Conservation (phyloP, 2,329 filamentous ascomycete genomes). For the Orbilia quercus region DNA sequence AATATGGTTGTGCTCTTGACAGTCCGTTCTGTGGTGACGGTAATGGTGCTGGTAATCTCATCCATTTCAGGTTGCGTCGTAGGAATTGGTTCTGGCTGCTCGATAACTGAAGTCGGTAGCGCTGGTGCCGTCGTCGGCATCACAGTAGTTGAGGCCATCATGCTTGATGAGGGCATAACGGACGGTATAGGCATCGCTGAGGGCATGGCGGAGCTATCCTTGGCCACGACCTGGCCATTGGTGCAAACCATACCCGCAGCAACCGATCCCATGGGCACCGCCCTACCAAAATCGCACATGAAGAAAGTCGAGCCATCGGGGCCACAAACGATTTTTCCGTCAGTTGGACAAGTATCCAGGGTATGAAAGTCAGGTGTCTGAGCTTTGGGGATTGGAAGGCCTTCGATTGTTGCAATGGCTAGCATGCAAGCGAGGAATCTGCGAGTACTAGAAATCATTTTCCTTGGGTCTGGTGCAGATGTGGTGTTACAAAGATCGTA, state of each 20-base stretch:
- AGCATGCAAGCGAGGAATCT: slow-evolving; percentile 23
- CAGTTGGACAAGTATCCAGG: slow-evolving; percentile 29
- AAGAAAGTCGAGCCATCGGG: slow-evolving; percentile 37
- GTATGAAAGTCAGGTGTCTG: slow-evolving; percentile 27
- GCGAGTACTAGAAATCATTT: slow-evolving; percentile 36
- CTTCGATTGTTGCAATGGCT: slow-evolving; percentile 21
- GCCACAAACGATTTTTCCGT: slow-evolving; percentile 43
- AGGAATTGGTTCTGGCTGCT: slow-evolving; percentile 2
- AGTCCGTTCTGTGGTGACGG: slow-evolving; percentile 9
- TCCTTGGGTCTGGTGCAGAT: slow-evolving; percentile 3
- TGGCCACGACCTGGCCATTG: slow-evolving; percentile 28
- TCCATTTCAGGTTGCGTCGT: slow-evolving; percentile 4
- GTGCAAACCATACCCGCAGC: slow-evolving; percentile 42
- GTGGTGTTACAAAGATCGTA: no score
- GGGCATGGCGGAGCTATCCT: slow-evolving; percentile 12
- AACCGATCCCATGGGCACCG: slow-evolving; percentile 44
- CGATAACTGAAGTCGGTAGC: background rate
- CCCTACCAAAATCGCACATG: slow-evolving; percentile 41
- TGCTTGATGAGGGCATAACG: slow-evolving; percentile 14
- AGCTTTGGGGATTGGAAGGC: slow-evolving; percentile 32
- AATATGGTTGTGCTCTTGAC: slow-evolving; percentile 20
- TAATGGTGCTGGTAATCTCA: slow-evolving; percentile 26
- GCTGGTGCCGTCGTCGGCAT: slow-evolving; percentile 16
- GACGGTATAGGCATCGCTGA: slow-evolving; percentile 4
- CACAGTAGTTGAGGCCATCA: background rate